phyloP scores from a whole-genome alignment of 148 eudicot species.

The Nepenthes gracilis region DNA sequence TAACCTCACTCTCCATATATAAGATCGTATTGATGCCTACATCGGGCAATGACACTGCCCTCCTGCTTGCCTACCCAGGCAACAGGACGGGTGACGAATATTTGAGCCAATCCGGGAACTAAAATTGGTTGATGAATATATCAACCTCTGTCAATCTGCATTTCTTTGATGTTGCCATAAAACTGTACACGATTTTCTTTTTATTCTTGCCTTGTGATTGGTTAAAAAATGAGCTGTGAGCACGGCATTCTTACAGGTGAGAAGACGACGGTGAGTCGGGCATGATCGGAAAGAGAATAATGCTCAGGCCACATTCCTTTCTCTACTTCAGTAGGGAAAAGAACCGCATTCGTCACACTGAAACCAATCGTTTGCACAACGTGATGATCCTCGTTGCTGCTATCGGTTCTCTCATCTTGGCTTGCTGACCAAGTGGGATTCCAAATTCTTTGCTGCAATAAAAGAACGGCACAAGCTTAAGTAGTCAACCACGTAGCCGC shows the following conservation, averaged over 20 bases:
- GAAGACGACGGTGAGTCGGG: constrained; percentile 90
- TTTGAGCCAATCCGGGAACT: too few species aligned
- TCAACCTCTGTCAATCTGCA: too few species aligned
- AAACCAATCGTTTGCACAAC: constrained; percentile 68
- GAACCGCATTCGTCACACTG: constrained; percentile 85
- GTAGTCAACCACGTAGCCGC: background rate
- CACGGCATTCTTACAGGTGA: constrained; percentile 93
- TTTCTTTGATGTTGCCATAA: too few species aligned
- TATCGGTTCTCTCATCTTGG: constrained; percentile 22
- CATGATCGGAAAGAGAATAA: constrained; percentile 95
- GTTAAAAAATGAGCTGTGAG: constrained; percentile 35
- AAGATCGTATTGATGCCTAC: too few species aligned
- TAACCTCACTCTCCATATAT: too few species aligned
- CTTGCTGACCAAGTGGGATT: constrained; percentile 35
- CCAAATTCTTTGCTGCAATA: constrained; percentile 76
- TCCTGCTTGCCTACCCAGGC: too few species aligned
- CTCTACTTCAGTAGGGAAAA: constrained; percentile 92
- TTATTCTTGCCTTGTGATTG: background rate
- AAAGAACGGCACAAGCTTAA: constrained; percentile 1
- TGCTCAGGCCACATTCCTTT: constrained; percentile 98
- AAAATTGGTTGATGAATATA: too few species aligned
- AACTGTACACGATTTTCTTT: too few species aligned
- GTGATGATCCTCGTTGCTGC: constrained; percentile 24
- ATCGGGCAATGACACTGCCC: too few species aligned
- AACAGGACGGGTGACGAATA: too few species aligned